These are phyloP conservation scores for Andrographis paniculata DNA, from an alignment of 305 asterid genomes.

Conservation along the genomic window DNA sequence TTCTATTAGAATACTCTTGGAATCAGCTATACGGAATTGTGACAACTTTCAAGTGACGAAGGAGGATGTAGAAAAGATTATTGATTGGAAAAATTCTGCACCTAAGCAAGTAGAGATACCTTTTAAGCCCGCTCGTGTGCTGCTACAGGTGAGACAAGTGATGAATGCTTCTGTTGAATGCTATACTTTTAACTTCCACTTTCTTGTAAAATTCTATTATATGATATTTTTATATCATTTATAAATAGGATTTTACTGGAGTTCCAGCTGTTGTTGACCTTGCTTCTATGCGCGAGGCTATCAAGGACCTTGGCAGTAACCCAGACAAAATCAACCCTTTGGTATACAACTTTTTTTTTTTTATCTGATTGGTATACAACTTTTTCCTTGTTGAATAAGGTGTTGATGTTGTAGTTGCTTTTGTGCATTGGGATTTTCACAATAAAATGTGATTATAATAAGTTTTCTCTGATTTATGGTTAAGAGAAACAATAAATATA, in stretches of 20 bases:
- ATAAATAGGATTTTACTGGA: constrained; percentile 75
- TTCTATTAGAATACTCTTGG: constrained; percentile 64
- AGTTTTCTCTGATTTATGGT: neutral
- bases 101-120: constrained; percentile 90
- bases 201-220: neutral
- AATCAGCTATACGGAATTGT: constrained; percentile 79
- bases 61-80: constrained; percentile 73
- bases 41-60: constrained; percentile 74
- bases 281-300: constrained; percentile 89
- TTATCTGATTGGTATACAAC: too few species aligned
- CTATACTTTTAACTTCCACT: neutral
- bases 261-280: constrained; percentile 93
- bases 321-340: constrained; percentile 77
- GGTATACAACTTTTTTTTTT: constrained; percentile 28
- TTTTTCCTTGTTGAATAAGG: neutral
- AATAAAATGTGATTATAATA: too few species aligned
- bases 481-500: neutral
- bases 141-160: constrained; percentile 50
- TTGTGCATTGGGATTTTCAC: neutral
- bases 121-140: constrained; percentile 83
- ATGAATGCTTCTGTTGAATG: constrained; percentile 12
- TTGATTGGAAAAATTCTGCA: constrained; percentile 77
- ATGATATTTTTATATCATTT: neutral
- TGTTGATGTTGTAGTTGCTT: neutral
- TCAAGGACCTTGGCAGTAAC: constrained; percentile 64